Percentiles rank a stretch among this genome's conserved stretches.
These are phyloP conservation scores for Metschnikowia similis DNA, from an alignment of 805 yeast species.

Conservation along the genomic window DNA sequence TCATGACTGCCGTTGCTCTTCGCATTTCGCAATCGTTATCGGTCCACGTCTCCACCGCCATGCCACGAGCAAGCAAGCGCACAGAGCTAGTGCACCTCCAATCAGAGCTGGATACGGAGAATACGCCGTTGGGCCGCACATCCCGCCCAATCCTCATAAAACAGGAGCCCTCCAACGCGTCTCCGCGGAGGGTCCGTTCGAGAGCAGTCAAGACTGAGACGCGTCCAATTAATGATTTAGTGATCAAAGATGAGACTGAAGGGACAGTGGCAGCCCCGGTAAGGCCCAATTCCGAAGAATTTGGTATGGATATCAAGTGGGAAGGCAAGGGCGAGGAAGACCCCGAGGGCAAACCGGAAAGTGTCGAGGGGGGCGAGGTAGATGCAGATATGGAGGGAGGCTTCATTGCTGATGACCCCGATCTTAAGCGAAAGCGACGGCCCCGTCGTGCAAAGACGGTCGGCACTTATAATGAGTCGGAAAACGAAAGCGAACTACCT, in stretches of 20 bases:
- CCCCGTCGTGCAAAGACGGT: constrained; percentile 9
- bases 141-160: neutral
- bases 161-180: neutral
- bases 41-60: neutral
- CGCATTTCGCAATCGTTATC: constrained; percentile 5
- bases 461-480: constrained; percentile 22
- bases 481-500: neutral
- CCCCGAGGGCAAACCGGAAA: neutral
- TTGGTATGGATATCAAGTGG: neutral
- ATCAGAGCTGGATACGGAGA: neutral
- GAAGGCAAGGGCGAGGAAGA: neutral
- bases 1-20: neutral
- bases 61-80: neutral
- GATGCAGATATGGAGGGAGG: constrained; percentile 14
- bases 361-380: neutral
- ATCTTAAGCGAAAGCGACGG: constrained; percentile 9
- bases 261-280: too few relatives aligned
- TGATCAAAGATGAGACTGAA: neutral
- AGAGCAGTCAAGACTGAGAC: neutral
- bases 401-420: constrained; percentile 16
- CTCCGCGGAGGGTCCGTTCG: neutral
- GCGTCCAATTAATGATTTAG: neutral
- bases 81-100: neutral
- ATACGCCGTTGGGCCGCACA: neutral
- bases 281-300: neutral